Conservation (phyloP, 371 early-diverging fungal genomes). For the Zychaea mexicana region DNA sequence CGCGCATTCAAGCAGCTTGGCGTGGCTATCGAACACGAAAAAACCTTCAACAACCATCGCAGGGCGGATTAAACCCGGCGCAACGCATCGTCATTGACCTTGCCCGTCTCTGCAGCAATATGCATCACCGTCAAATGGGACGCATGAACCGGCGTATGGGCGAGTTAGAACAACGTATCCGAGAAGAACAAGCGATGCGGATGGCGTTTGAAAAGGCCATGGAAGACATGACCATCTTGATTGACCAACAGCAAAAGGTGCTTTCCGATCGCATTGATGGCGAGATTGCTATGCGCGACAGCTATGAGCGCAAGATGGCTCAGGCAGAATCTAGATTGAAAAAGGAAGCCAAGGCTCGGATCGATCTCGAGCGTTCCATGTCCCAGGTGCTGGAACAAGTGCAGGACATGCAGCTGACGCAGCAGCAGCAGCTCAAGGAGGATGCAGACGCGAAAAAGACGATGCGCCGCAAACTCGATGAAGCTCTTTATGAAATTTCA, state of each 20-base stretch:
- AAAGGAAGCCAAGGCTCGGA: constrained; percentile 33
- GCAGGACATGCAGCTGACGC: constrained; percentile 26
- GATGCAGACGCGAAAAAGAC: constrained; percentile 20
- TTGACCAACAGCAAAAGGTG: constrained; percentile 44
- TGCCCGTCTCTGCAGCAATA: constrained; percentile 14
- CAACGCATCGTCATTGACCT: constrained; percentile 21
- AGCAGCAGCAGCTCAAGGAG: constrained; percentile 21
- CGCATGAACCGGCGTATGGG: constrained; percentile 23
- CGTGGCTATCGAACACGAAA: constrained; percentile 32
- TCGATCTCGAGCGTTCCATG: constrained; percentile 40
- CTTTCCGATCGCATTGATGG: constrained; percentile 39
- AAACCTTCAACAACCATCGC: constrained; percentile 25
- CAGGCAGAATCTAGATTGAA: constrained; percentile 29
- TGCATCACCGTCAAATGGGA: constrained; percentile 13
- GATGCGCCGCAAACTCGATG: constrained; percentile 25
- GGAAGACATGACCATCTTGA: constrained; percentile 47
- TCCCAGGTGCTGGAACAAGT: constrained; percentile 37
- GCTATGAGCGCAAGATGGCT: constrained; percentile 36
- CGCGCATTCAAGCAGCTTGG: constrained; percentile 35
- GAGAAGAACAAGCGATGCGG: constrained; percentile 44
- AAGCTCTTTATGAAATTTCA: constrained; percentile 25
- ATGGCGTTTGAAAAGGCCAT: constrained; percentile 49
- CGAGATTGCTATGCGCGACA: constrained; percentile 36
- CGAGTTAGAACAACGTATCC: constrained; percentile 26
- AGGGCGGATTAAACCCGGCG: neutral